Conservation (phyloP, 2,329 filamentous ascomycete species). For the Claviceps sp. region DNA sequence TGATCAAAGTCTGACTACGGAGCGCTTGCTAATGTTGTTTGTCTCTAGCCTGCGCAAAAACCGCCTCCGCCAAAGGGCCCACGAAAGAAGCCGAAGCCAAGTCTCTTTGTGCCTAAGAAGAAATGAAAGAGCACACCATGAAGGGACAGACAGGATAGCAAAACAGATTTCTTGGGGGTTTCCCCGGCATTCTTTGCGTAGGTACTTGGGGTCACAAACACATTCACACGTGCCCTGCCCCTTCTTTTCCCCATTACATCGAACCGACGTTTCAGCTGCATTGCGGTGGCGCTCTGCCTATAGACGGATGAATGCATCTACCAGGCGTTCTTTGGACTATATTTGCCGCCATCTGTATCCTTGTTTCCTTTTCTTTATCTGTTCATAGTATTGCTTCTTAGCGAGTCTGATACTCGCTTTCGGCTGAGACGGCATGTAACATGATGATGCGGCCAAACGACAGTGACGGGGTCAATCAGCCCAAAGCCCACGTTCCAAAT, state of each 20-base stretch:
- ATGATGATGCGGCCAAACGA: neutral
- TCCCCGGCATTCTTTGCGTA: neutral
- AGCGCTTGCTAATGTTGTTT: neutral
- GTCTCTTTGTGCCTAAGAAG: conserved; percentile 12
- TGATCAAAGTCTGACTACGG: neutral
- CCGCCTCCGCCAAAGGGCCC: conserved; percentile 1
- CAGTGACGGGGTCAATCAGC: neutral
- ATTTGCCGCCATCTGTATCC: neutral
- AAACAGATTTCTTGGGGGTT: neutral
- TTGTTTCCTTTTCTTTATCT: neutral
- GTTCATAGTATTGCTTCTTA: neutral
- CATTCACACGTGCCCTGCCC: too few relatives aligned
- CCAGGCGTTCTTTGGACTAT: neutral
- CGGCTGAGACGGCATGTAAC: neutral
- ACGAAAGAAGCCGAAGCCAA: conserved; percentile 11
- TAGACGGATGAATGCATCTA: conserved; percentile 1
- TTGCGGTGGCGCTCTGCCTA: conserved; percentile 4
- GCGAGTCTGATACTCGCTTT: neutral
- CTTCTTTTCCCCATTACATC: neutral
- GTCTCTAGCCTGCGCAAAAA: conserved; percentile 1
- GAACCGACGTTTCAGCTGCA: neutral
- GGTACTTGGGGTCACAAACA: too few relatives aligned
- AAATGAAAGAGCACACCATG: conserved; percentile 4
- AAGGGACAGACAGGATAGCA: neutral
- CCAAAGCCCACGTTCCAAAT: neutral